A percentile compares a stretch with the other conserved stretches of the same genome.
These are phyloP conservation scores for Pseudogymnoascus sp. DNA, from an alignment of 2,329 filamentous ascomycete genomes.

Conservation along the genomic window DNA sequence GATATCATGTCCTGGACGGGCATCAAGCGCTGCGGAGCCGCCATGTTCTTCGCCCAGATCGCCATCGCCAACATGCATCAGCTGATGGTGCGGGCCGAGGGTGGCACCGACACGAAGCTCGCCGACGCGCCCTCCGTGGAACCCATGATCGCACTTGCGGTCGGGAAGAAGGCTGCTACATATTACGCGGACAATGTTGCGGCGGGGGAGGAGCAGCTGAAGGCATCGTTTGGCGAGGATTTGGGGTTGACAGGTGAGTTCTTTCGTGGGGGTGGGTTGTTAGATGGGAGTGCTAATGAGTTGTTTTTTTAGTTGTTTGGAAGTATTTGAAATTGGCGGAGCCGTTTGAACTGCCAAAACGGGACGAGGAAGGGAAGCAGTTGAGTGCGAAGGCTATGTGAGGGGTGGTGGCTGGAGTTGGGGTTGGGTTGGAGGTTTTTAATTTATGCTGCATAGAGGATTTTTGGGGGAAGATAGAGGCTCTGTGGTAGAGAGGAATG, in stretches of 20 bases:
- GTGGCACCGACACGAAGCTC: slow-evolving; percentile 38
- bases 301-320: neutral
- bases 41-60: slow-evolving; percentile 66
- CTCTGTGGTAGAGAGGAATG: neutral
- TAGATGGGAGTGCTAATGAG: neutral
- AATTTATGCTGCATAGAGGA: neutral
- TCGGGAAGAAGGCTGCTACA: slow-evolving; percentile 62
- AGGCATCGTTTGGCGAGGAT: slow-evolving; percentile 60
- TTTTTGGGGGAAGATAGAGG: neutral
- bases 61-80: slow-evolving; percentile 62
- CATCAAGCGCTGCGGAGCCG: slow-evolving; percentile 71
- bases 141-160: slow-evolving; percentile 63
- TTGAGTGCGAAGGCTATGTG: neutral
- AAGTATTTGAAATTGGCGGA: neutral
- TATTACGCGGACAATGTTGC: slow-evolving; percentile 52
- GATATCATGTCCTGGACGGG: slow-evolving; percentile 67
- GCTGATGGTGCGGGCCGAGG: slow-evolving; percentile 42
- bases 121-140: slow-evolving; percentile 46
- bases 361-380: neutral
- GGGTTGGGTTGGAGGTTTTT: neutral
- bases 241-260: slow-evolving; percentile 44
- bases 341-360: neutral
- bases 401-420: neutral
- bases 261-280: neutral
- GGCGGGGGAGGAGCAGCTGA: slow-evolving; percentile 55